Evolutionary conservation across 2,329 filamentous ascomycete species (phyloP), one percentile per base, ranked within the genome.

Genomic region (Pseudocercospora vitis): DNA sequence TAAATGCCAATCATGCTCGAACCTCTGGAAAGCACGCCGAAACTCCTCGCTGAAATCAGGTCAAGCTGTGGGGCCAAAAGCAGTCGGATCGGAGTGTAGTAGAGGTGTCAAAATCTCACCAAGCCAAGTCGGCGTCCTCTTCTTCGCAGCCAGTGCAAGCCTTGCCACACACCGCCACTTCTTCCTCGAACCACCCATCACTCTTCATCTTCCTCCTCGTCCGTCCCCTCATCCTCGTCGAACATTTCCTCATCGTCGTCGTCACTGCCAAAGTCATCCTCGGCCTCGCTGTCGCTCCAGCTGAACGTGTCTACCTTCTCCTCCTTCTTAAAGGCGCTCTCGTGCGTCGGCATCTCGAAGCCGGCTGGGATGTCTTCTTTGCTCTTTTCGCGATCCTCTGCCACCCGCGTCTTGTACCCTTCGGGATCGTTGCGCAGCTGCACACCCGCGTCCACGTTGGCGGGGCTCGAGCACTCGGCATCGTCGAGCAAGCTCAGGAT

Each of bases 401-500:
- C 78, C 1, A 92, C 89, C 63, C 79, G 80, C 37, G 76, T 73
- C 66, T 89, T 84, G 77, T 95, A 99, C 26, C 77, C 72, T 1
- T 78, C 76, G 0, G 84, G 83, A 26, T 86, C 74, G 63, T 91
- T 89, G 56, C 92, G 85, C 66, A 95, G 86, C 77, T 91, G 82
- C 19, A 96, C 87, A 53, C 89, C 84, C 1, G 94, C 92, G 63
- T 97, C 92, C 51, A 97, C 91, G 70, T 97, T 97, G 59, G 92
- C 94, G 0, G 94, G 90, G 0, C 91, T 96, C 63, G 85, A 90
- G 65, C 95, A 89, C 72, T 99, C 92, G 11, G 92, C 90, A 65
- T 96, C 90, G 70, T 97, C 94, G 51, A 99, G 84, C 2, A 99
- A 83, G 4, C 94, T 87, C 6, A 97, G 82, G 14, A 97, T 89